Evolutionary conservation across 1,284 basidiomycete species (phyloP).

Genomic region (Malassezia obtusa): DNA sequence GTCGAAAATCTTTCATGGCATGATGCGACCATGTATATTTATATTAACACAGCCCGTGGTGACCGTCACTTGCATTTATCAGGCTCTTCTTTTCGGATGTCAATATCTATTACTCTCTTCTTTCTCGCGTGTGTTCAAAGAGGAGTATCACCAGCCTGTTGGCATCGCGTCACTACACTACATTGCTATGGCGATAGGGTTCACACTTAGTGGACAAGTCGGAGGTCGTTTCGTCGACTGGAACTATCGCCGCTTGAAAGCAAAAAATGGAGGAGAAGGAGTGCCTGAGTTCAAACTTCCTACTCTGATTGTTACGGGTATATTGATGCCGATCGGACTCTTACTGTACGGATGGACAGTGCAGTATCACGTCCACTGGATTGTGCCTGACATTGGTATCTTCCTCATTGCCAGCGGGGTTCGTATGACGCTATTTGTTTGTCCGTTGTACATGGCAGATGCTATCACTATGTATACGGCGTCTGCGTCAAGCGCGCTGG

Average conservation of each 20-base stretch:
- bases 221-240: conserved; percentile 57
- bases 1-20: conserved; percentile 44
- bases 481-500: conserved; percentile 15
- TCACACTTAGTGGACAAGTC: conserved; percentile 51
- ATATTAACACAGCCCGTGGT: conserved; percentile 53
- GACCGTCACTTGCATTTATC: conserved; percentile 52
- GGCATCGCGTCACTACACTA: conserved; percentile 59
- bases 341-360: conserved; percentile 62
- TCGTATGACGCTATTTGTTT: conserved; percentile 5
- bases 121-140: conserved; percentile 57
- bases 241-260: conserved; percentile 55
- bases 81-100: conserved; percentile 46
- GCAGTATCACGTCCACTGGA: conserved; percentile 57
- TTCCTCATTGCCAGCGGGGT: conserved; percentile 21
- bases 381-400: conserved; percentile 54
- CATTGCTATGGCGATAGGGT: conserved; percentile 53
- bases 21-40: conserved; percentile 53
- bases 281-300: conserved; percentile 52
- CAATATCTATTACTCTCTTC: conserved; percentile 58
- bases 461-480: conserved; percentile 18
- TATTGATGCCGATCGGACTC: conserved; percentile 56
- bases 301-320: conserved; percentile 56
- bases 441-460: conserved; percentile 22
- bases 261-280: conserved; percentile 54
- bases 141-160: conserved; percentile 50